A percentile compares a stretch with the other conserved stretches of the same genome.
These are phyloP conservation scores for Pseudoperonospora humuli DNA, from an alignment of 352 stramenopile genomes.

Conservation along the genomic window DNA sequence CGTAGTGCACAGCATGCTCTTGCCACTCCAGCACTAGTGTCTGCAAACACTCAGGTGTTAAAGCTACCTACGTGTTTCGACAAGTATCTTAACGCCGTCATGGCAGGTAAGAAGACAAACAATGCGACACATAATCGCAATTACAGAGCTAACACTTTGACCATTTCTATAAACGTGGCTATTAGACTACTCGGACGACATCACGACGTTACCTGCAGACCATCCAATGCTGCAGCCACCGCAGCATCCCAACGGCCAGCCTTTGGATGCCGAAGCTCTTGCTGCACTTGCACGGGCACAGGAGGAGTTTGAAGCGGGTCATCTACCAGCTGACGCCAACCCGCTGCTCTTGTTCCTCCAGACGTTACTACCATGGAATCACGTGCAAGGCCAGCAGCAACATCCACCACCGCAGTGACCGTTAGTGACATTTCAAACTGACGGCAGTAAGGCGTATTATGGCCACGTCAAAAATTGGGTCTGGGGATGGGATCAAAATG, in stretches of 20 bases:
- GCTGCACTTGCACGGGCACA: slow-evolving; percentile 49
- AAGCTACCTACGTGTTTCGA: slow-evolving; percentile 47
- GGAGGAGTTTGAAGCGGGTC: slow-evolving; percentile 54
- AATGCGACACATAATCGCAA: background rate
- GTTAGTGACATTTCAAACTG: background rate
- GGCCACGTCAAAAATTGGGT: too few species aligned
- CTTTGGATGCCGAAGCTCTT: slow-evolving; percentile 49
- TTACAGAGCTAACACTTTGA: background rate
- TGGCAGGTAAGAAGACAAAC: slow-evolving; percentile 32
- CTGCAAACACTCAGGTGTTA: slow-evolving; percentile 43
- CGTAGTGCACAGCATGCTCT: slow-evolving; percentile 56
- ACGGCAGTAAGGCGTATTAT: too few species aligned
- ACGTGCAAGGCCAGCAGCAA: slow-evolving; percentile 43
- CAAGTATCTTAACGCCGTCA: slow-evolving; percentile 68
- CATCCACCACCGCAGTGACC: slow-evolving; percentile 12
- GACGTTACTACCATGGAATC: slow-evolving; percentile 80
- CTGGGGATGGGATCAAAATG: too few species aligned
- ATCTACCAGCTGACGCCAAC: slow-evolving; percentile 70
- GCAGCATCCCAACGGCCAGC: slow-evolving; percentile 50
- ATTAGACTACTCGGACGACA: slow-evolving; percentile 80
- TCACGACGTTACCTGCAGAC: slow-evolving; percentile 75
- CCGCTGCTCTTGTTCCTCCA: slow-evolving; percentile 81
- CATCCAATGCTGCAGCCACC: slow-evolving; percentile 79
- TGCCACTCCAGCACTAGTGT: slow-evolving; percentile 40
- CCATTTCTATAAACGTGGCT: background rate